Evolutionary conservation across 2,329 filamentous ascomycete species (phyloP).

Genomic region (Aspergillus glaucus): DNA sequence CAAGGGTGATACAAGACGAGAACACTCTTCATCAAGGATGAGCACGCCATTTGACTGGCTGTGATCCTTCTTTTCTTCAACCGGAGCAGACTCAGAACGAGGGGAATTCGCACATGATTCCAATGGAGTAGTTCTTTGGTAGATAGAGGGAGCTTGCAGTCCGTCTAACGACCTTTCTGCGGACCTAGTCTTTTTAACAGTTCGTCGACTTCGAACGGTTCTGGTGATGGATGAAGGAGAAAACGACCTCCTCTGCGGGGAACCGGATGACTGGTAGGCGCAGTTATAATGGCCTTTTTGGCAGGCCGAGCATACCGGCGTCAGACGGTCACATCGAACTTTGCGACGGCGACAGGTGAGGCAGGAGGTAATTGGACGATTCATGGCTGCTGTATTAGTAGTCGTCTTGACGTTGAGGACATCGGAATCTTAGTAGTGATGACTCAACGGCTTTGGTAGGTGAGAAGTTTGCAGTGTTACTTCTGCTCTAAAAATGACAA

Average conservation of each 20-base stretch:
- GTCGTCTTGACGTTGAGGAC: neutral
- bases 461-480: neutral
- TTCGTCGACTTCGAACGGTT: neutral
- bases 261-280: neutral
- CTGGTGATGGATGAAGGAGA: neutral
- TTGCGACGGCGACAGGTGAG: neutral
- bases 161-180: neutral
- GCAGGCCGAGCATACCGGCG: neutral
- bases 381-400: neutral
- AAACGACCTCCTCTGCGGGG: neutral
- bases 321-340: neutral
- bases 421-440: neutral
- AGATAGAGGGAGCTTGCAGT: neutral
- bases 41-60: neutral
- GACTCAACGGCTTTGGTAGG: neutral
- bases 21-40: neutral
- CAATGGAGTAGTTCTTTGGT: neutral
- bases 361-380: neutral
- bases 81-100: neutral
- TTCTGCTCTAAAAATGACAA: neutral
- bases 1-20: neutral
- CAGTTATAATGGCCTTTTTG: neutral
- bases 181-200: neutral
- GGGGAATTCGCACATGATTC: neutral
- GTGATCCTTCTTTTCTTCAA: neutral